phyloP scores from a whole-genome alignment of 805 yeast genomes.

The Saccharomycopsis microspora region DNA sequence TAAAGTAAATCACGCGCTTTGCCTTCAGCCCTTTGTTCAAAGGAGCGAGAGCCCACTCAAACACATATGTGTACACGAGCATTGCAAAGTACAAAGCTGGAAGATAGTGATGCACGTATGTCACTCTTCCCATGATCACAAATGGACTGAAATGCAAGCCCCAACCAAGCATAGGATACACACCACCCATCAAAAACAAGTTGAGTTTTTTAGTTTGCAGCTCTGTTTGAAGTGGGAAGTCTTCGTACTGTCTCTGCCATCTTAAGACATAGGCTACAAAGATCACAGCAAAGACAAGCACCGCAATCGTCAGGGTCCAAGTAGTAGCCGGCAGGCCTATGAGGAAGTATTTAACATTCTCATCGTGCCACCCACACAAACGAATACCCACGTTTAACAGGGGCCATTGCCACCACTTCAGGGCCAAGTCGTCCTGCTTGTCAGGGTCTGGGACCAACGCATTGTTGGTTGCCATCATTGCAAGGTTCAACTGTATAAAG shows the following conservation, averaged over 20 bases:
- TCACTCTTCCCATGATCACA: slow-evolving; percentile 74
- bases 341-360: slow-evolving; percentile 48
- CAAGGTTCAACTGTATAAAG: slow-evolving; percentile 63
- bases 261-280: slow-evolving; percentile 42
- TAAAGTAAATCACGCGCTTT: slow-evolving; percentile 19
- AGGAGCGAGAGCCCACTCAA: slow-evolving; percentile 33
- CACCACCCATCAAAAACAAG: slow-evolving; percentile 56
- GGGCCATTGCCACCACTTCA: slow-evolving; percentile 86
- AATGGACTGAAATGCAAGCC: slow-evolving; percentile 69
- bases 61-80: slow-evolving; percentile 39
- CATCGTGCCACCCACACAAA: slow-evolving; percentile 61
- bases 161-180: slow-evolving; percentile 76
- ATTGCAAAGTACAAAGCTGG: slow-evolving; percentile 77
- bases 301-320: slow-evolving; percentile 57
- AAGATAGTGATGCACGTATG: slow-evolving; percentile 76
- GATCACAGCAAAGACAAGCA: slow-evolving; percentile 38
- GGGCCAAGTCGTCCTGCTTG: slow-evolving; percentile 59
- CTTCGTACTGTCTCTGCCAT: slow-evolving; percentile 75
- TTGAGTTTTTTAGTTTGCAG: slow-evolving; percentile 26
- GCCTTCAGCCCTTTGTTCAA: slow-evolving; percentile 20
- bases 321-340: slow-evolving; percentile 73
- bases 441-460: slow-evolving; percentile 73
- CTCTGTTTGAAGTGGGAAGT: slow-evolving; percentile 35
- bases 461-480: slow-evolving; percentile 82
- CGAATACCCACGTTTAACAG: slow-evolving; percentile 65